Percentiles rank a stretch among this genome's conserved stretches.
phyloP scores from a whole-genome alignment of 257 asterid genomes.

The Craterostigma plantagineum region DNA sequence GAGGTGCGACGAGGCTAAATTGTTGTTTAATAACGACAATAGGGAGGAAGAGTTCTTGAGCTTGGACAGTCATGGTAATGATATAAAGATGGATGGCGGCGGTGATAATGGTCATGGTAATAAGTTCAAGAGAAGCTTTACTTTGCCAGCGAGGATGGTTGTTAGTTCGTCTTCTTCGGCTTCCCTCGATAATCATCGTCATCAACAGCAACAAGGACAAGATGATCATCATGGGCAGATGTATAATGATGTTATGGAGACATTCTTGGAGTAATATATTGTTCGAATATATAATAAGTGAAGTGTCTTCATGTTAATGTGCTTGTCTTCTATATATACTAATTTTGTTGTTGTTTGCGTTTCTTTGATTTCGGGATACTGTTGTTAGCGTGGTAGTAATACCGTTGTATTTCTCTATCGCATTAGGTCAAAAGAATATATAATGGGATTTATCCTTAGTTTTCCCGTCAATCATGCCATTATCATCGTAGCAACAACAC shows the following conservation, averaged over 20 bases:
- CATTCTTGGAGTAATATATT: conserved; percentile 42
- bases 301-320: too few species aligned
- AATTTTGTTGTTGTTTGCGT: too few species aligned
- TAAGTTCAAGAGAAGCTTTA: conserved; percentile 70
- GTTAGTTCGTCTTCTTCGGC: conserved; percentile 60
- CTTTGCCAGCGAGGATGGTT: conserved; percentile 71
- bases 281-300: too few species aligned
- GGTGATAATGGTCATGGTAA: too few species aligned
- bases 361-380: too few species aligned
- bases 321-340: too few species aligned
- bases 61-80: conserved; percentile 53
- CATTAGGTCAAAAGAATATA: too few species aligned
- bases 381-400: too few species aligned
- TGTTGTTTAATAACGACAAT: conserved; percentile 45
- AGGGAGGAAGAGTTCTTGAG: conserved; percentile 51
- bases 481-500: too few species aligned
- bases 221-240: conserved; percentile 51
- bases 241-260: conserved; percentile 84
- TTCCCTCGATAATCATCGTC: conserved; percentile 44
- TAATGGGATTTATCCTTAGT: too few species aligned
- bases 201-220: conserved; percentile 53
- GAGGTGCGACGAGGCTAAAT: conserved; percentile 51
- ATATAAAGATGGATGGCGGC: conserved; percentile 45
- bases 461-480: too few species aligned
- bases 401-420: too few species aligned